Conservation (phyloP, 2,329 filamentous ascomycete genomes). For the Lecanicillium sp. region DNA sequence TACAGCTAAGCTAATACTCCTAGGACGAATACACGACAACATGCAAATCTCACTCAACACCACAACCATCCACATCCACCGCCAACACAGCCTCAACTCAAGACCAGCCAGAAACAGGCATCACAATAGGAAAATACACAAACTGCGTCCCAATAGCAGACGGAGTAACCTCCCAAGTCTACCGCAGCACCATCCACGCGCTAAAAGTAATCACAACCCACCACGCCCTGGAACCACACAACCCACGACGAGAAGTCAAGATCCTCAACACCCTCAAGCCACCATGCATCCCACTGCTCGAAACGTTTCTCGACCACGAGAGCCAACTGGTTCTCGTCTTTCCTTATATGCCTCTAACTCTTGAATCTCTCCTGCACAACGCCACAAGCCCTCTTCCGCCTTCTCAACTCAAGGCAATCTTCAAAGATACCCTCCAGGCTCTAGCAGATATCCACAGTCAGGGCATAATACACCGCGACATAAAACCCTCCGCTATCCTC, state of each 20-base stretch:
- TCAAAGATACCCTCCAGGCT: slow-evolving; percentile 59
- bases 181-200: slow-evolving; percentile 56
- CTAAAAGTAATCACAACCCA: slow-evolving; percentile 80
- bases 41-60: slow-evolving; percentile 17
- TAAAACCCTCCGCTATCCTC: slow-evolving; percentile 88
- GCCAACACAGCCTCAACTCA: background rate
- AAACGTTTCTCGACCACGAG: slow-evolving; percentile 63
- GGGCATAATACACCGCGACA: slow-evolving; percentile 82
- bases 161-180: slow-evolving; percentile 79
- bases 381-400: slow-evolving; percentile 20
- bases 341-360: slow-evolving; percentile 69
- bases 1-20: slow-evolving; percentile 11
- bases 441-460: slow-evolving; percentile 62
- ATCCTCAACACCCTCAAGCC: slow-evolving; percentile 55
- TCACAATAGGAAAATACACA: slow-evolving; percentile 44
- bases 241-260: slow-evolving; percentile 69
- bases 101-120: slow-evolving; percentile 23
- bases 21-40: slow-evolving; percentile 52
- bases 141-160: slow-evolving; percentile 47
- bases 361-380: slow-evolving; percentile 57
- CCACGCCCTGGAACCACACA: slow-evolving; percentile 69
- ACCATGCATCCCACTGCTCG: slow-evolving; percentile 57
- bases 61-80: background rate
- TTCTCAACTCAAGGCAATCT: slow-evolving; percentile 36
- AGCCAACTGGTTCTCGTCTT: slow-evolving; percentile 73